Base-by-base conservation (phyloP, 2,329 filamentous ascomycete genomes). In the Aspergillus pseudoterreus region DNA sequence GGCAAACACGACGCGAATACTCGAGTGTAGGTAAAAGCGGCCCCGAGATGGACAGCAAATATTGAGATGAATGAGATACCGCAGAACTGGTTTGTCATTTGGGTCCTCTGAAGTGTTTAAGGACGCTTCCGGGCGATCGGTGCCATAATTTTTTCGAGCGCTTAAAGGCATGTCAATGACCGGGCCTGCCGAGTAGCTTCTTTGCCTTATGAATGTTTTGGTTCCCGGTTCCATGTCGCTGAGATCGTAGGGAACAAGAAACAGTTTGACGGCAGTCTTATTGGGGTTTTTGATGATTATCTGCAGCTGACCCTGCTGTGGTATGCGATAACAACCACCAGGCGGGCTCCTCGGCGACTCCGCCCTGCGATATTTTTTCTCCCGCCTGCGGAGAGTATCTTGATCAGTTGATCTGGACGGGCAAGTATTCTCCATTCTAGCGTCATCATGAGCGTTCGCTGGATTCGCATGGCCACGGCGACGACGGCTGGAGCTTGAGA, bases 261-360 rank as follows among this genome's bases (percentile, higher is more conserved):
- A 97, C 0, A 99, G 78, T 70, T 99, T 97, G 49, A 97, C 92
- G 1, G 94, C 94, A 3, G 94, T 97, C 68, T 97, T 97, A 74
- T 97, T 96, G 14, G 92, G 92, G 63, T 97, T 99, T 69, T 97
- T 97, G 68, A 99, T 90, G 55, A 99, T 87, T 57, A 99, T 95
- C 63, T 99, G 94, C 12, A 99, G 78, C 70, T 97, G 94, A 0
- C 94, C 94, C 69, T 92, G 88, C 64, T 94, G 86, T 0, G 94
- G 94, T 48, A 99, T 96, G 41, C 94, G 86, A 69, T 97, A 99
- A 64, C 88, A 90, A 33, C 94, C 92, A 6, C 91, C 90, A 0
- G 90, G 88, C 0, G 91, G 89, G 14, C 86, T 83, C 69, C 82
- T 85, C 1, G 83, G 81, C 22, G 78, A 79, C 27, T 76, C 72